phyloP scores from a whole-genome alignment of 1,284 basidiomycete genomes.

The Moesziomyces sp. region DNA sequence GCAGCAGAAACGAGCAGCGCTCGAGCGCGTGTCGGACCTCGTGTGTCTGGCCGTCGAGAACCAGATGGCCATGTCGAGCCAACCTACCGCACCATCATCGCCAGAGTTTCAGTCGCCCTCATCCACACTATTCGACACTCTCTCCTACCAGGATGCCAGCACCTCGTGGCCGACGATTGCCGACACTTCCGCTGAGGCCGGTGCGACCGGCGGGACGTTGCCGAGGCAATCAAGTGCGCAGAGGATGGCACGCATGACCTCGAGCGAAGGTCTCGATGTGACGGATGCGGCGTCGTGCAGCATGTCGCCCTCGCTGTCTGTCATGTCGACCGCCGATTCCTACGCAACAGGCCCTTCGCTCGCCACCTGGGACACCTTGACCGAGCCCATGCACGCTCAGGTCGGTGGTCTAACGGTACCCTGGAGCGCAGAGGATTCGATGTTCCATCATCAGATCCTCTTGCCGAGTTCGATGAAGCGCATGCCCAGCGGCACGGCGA shows the following conservation, averaged over 20 bases:
- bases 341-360: background rate
- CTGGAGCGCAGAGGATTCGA: background rate
- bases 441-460: slow-evolving; percentile 12
- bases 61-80: slow-evolving; percentile 8
- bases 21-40: slow-evolving; percentile 32
- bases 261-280: background rate
- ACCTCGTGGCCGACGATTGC: slow-evolving; percentile 17
- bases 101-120: slow-evolving; percentile 15
- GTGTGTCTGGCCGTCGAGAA: slow-evolving; percentile 29
- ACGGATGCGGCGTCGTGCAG: background rate
- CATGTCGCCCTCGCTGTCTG: slow-evolving; percentile 15
- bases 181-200: slow-evolving; percentile 1
- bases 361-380: background rate
- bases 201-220: slow-evolving; percentile 9
- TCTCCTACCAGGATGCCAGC: slow-evolving; percentile 24
- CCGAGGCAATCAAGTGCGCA: background rate
- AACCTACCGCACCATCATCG: slow-evolving; percentile 10
- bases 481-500: background rate
- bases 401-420: background rate
- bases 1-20: slow-evolving; percentile 24
- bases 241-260: background rate
- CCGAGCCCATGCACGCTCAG: background rate
- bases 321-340: slow-evolving; percentile 10
- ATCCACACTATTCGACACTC: slow-evolving; percentile 14
- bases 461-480: slow-evolving; percentile 30